A percentile compares a stretch with the other conserved stretches of the same genome.
These are phyloP conservation scores for Trichophyton verrucosum DNA, from an alignment of 2,329 filamentous ascomycete genomes.

Conservation along the genomic window DNA sequence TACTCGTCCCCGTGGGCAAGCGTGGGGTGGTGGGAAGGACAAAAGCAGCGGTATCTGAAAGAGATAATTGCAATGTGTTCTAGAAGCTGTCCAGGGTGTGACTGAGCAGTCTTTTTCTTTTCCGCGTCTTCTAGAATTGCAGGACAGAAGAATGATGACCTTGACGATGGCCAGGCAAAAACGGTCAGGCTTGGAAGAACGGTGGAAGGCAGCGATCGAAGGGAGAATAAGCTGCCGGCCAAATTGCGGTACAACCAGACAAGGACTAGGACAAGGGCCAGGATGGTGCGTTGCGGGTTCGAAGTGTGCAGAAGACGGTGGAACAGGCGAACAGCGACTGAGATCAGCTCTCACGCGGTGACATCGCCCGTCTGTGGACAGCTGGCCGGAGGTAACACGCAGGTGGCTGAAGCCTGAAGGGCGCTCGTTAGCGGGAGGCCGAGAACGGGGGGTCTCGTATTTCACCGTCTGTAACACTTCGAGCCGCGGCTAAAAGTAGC, in stretches of 20 bases:
- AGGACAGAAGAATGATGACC: background rate
- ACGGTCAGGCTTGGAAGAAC: background rate
- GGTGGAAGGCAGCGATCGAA: background rate
- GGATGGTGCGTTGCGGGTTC: background rate
- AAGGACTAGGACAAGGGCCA: slow-evolving; percentile 1
- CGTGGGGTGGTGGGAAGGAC: background rate
- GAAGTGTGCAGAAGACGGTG: slow-evolving; percentile 3
- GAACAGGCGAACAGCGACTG: background rate
- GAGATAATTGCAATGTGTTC: background rate
- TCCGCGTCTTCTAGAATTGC: background rate
- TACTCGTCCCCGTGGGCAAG: background rate
- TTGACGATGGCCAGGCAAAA: background rate
- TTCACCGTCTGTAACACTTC: background rate
- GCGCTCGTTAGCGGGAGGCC: background rate
- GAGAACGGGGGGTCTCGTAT: background rate
- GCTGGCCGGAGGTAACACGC: no score
- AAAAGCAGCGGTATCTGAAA: background rate
- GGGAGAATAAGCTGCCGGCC: background rate
- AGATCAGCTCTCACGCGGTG: background rate
- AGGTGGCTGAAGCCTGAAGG: background rate
- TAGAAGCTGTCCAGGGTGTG: background rate
- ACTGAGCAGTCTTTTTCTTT: background rate
- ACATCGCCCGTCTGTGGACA: no score
- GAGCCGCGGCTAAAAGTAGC: background rate
- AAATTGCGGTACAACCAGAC: background rate